Evolutionary conservation across 345 rosid species (phyloP), one percentile per base, ranked within the genome.

Genomic region (Acer saccharum): DNA sequence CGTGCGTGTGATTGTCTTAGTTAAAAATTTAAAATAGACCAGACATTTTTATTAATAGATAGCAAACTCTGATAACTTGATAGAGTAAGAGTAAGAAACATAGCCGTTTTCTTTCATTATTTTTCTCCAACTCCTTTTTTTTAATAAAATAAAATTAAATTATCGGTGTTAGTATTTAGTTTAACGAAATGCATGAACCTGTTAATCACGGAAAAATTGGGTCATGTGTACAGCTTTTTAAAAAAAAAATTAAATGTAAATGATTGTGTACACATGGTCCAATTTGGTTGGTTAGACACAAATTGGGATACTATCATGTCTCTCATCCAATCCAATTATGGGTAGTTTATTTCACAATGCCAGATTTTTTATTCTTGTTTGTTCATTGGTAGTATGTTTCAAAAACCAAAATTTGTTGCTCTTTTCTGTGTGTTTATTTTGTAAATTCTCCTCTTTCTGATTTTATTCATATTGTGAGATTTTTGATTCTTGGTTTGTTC

Each of bases 391-490:
- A 57, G 72, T 21, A 23, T 80, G 20, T 65, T 58, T 77, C 73
- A 63, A 76, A 72, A 62, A 79, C 11, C 72, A 7, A 72, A 67
- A 48, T 81, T 81, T 79, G 65, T 64, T 66, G 44, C 9, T 25
- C 16, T 29, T 65, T 1, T 11, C 32, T 18, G 5, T 20, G 3
- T 32, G 29, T 32, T 32, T 39, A 0, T 52, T 65, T 76, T 69
- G 23, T 35, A 71, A 55, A 20, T 50, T 73, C 41, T n/a, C 4
- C 10, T 78, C 57, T 71, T 39, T 75, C 21, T 73, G 68, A 4
- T 14, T 52, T 57, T 29, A 25, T 29, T 29, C 32, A 29, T 29
- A 29, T 2, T 29, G 32, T 2, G 32, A 29, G 32, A 29, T 29
- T 29, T 29, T 29, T 29, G 3, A 29, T 29, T 29, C 32, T 29